These are phyloP conservation scores for Pulveroboletus ravenelii DNA, from an alignment of 768 basidiomycete species.

Conservation along the genomic window DNA sequence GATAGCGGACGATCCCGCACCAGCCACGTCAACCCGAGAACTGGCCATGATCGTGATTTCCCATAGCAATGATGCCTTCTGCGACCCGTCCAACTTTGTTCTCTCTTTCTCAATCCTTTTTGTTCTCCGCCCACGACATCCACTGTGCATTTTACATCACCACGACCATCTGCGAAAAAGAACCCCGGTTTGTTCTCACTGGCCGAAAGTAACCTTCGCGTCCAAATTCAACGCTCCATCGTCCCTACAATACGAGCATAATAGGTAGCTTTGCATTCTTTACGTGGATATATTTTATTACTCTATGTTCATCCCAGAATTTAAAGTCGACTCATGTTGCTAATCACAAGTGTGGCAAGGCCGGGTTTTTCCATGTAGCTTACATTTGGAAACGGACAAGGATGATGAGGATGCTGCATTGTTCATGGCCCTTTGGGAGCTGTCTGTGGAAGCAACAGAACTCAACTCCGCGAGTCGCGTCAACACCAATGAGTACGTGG, in stretches of 20 bases:
- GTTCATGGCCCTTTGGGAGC: background rate
- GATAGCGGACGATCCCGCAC: constrained; percentile 22
- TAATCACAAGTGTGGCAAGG: constrained; percentile 14
- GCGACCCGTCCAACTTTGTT: background rate
- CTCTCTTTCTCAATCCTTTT: background rate
- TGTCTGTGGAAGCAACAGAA: background rate
- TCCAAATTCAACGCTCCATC: constrained; percentile 1
- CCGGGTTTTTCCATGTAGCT: constrained; percentile 10
- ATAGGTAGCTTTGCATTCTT: constrained; percentile 18
- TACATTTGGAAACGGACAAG: constrained; percentile 4
- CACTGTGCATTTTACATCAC: constrained; percentile 3
- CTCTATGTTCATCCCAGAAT: constrained; percentile 20
- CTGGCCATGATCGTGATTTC: constrained; percentile 9
- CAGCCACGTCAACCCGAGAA: constrained; percentile 10
- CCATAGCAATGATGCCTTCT: constrained; percentile 2
- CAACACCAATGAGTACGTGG: constrained; percentile 4
- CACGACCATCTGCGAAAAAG: constrained; percentile 5
- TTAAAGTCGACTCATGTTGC: constrained; percentile 10
- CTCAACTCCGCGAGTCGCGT: background rate
- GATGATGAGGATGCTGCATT: background rate
- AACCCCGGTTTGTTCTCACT: constrained; percentile 3
- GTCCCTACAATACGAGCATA: constrained; percentile 5
- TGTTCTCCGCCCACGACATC: background rate
- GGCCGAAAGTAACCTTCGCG: constrained; percentile 2
- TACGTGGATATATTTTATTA: constrained; percentile 29